Evolutionary conservation across 108 stramenopile genomes (phyloP), one percentile per base, ranked within the genome.

Genomic region (Pseudonitzschia pungens): DNA sequence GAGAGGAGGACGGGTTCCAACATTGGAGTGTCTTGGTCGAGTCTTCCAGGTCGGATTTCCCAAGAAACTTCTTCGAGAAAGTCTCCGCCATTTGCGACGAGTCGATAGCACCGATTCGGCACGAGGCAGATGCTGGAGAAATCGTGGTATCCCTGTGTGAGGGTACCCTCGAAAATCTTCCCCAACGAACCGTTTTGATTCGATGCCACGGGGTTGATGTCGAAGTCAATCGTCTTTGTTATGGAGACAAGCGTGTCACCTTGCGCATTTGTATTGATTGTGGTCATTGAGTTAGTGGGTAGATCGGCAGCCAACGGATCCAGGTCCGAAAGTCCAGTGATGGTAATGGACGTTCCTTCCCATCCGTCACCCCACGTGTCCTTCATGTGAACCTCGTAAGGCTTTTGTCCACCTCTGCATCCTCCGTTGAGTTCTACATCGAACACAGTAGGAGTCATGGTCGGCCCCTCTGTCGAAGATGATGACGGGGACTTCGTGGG

Each of bases 361-460:
- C 81, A 82, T 22, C 81, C 81, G 52, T 82, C 76, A 27, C 77
- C 77, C 70, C 70, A 82, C 0, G 33, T 31, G 33, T 82, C 81
- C 33, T 71, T 77, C 72, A 82, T 71, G 26, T 77, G 77, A 22
- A 82, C 64, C 51, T 73, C 45, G n/a, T 74, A 74, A 0, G 68
- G 71, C 9, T 41, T 24, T 33, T 55, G 44, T 22, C 70, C 73
- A n/a, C 60, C 45, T 10, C n/a, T 29, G 42, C 81, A 82, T 32
- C 75, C 80, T 21, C 77, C 71, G 40, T 73, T 72, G 24, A 28
- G 62, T 52, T 78, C 68, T 11, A 52, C 33, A 4, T 53, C 53
- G 24, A 51, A 54, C 18, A 16, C 65, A 1, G 75, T 76, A n/a
- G 74, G 74, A n/a, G 41, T 27, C 24, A 27, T 11, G 27, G 74